These are phyloP conservation scores for Pseudogymnoascus sp. DNA, from an alignment of 2,329 filamentous ascomycete genomes.

Conservation along the genomic window DNA sequence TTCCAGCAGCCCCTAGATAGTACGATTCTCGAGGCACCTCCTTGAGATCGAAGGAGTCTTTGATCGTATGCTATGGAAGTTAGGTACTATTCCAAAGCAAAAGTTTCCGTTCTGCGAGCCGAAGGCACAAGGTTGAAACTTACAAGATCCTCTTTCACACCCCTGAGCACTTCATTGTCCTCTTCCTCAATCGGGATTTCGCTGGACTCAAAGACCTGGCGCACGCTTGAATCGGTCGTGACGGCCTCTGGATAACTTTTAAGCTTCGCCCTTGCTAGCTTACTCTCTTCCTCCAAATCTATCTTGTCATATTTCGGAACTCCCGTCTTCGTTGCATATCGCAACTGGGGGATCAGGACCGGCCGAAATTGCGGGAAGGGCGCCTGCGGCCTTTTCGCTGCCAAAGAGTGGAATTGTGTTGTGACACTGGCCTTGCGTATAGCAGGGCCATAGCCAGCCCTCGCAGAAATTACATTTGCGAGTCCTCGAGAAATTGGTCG, in stretches of 20 bases:
- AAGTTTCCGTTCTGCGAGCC: neutral
- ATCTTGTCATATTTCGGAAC: slow-evolving; percentile 34
- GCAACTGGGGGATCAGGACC: slow-evolving; percentile 40
- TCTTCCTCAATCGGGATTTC: slow-evolving; percentile 17
- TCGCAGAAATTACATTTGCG: slow-evolving; percentile 19
- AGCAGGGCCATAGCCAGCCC: slow-evolving; percentile 23
- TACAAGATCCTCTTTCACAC: slow-evolving; percentile 52
- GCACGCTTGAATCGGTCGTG: slow-evolving; percentile 48
- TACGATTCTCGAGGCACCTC: slow-evolving; percentile 62
- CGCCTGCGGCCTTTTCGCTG: slow-evolving; percentile 21
- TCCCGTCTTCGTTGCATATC: slow-evolving; percentile 32
- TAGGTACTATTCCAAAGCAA: slow-evolving; percentile 9
- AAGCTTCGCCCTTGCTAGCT: slow-evolving; percentile 48
- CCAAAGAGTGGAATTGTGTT: slow-evolving; percentile 17
- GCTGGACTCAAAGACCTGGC: slow-evolving; percentile 41
- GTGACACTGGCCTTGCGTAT: slow-evolving; percentile 19
- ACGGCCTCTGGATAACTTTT: slow-evolving; percentile 53
- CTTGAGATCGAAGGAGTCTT: slow-evolving; percentile 59
- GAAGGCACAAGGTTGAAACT: slow-evolving; percentile 22
- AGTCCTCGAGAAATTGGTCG: slow-evolving; percentile 26
- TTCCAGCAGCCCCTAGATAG: slow-evolving; percentile 65
- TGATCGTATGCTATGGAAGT: slow-evolving; percentile 49
- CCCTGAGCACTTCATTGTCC: slow-evolving; percentile 43
- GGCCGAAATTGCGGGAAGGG: slow-evolving; percentile 22
- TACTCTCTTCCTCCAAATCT: slow-evolving; percentile 50